Conservation (phyloP, 1,139 yeast species). For the Yamadazyma mexicana region DNA sequence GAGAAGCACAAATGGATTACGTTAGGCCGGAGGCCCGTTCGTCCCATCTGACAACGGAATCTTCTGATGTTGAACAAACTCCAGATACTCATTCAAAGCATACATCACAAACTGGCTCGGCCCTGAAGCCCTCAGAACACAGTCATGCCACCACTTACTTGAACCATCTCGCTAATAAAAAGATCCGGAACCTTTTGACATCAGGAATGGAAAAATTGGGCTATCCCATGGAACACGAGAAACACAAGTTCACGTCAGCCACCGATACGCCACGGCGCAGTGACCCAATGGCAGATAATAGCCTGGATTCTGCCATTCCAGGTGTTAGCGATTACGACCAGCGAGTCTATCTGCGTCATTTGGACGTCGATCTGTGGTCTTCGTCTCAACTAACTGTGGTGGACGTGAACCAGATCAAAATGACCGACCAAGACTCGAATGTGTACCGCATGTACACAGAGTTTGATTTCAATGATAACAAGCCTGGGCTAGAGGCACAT, state of each 20-base stretch:
- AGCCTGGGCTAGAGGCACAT: neutral
- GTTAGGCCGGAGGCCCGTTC: neutral
- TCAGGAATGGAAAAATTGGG: conserved; percentile 36
- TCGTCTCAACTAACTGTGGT: neutral
- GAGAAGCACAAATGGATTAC: neutral
- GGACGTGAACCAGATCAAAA: neutral
- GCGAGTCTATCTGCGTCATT: conserved; percentile 11
- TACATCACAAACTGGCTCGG: too few relatives aligned
- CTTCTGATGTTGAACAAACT: too few relatives aligned
- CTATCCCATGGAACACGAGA: conserved; percentile 13
- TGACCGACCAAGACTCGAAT: conserved; percentile 1
- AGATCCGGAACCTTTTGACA: conserved; percentile 28
- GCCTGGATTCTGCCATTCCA: neutral
- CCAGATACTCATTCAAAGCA: too few relatives aligned
- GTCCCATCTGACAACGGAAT: too few relatives aligned
- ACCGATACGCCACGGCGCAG: neutral
- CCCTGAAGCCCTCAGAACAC: too few relatives aligned
- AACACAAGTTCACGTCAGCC: neutral
- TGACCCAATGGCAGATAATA: neutral
- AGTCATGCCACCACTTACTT: conserved; percentile 14
- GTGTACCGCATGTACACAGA: conserved; percentile 1
- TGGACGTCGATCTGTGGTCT: conserved; percentile 9
- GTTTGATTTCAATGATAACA: neutral
- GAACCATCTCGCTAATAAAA: conserved; percentile 23
- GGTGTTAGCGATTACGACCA: conserved; percentile 12